Conservation (phyloP, 352 stramenopile species). For the Phytophthora tubulina region DNA sequence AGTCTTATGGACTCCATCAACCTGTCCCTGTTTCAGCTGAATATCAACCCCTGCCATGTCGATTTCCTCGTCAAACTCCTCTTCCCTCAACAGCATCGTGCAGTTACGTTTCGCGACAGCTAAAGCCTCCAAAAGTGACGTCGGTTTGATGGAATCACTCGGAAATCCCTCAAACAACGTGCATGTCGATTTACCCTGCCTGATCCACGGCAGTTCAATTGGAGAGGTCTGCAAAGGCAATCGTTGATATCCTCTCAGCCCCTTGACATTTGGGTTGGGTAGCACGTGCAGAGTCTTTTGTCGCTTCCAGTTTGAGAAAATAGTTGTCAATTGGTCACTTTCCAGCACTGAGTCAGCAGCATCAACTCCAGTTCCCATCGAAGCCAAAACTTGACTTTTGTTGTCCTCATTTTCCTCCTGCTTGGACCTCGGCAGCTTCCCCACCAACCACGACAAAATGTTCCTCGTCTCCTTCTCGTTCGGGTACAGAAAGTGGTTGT, state of each 20-base stretch:
- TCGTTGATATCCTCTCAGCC: constrained; percentile 59
- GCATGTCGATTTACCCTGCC: neutral
- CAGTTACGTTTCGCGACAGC: constrained; percentile 26
- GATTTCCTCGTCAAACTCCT: constrained; percentile 36
- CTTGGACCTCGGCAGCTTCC: constrained; percentile 65
- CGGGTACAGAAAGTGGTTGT: constrained; percentile 92
- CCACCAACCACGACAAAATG: constrained; percentile 86
- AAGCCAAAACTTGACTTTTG: constrained; percentile 15
- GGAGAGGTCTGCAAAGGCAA: constrained; percentile 53
- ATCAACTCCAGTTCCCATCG: neutral
- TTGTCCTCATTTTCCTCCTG: constrained; percentile 33
- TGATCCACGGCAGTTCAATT: constrained; percentile 53
- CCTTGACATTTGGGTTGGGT: constrained; percentile 46
- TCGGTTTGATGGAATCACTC: constrained; percentile 27
- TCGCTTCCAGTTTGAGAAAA: constrained; percentile 67
- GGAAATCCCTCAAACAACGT: constrained; percentile 53
- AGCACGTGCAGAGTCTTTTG: constrained; percentile 59
- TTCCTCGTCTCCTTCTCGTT: constrained; percentile 82
- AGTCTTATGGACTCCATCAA: neutral
- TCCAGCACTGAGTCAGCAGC: constrained; percentile 12
- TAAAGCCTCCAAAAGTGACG: constrained; percentile 58
- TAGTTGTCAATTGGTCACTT: constrained; percentile 22
- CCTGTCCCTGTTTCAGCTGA: neutral
- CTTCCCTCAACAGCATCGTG: constrained; percentile 31
- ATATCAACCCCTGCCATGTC: constrained; percentile 2